Conservation (phyloP, 2,329 filamentous ascomycete species). For the Sarocladiaceae sp. region DNA sequence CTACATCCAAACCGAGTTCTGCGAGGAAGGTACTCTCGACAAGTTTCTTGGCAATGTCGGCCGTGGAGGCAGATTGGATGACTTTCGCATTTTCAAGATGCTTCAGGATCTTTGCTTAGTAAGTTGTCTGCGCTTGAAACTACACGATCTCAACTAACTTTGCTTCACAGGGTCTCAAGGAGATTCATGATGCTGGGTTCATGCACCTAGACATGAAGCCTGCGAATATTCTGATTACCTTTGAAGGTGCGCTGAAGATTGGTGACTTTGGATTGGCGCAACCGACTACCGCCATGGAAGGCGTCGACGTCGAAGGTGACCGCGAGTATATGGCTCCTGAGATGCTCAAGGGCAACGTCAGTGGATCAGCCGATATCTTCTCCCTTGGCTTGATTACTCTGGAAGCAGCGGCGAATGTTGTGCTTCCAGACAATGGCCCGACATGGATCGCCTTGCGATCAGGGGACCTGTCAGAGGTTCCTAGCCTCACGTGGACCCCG, state of each 20-base stretch:
- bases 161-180: constrained; percentile 68
- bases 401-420: constrained; percentile 90
- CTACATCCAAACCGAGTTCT: constrained; percentile 97
- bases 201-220: constrained; percentile 84
- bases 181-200: constrained; percentile 84
- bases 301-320: constrained; percentile 88
- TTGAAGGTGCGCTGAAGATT: constrained; percentile 78
- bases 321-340: constrained; percentile 95
- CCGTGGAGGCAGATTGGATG: constrained; percentile 80
- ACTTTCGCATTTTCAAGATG: constrained; percentile 99
- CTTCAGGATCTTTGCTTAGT: constrained; percentile 80
- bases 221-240: constrained; percentile 77
- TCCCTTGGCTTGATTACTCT: constrained; percentile 91
- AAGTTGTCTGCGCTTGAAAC: too few relatives aligned
- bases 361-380: constrained; percentile 91
- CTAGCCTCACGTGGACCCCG: constrained; percentile 78
- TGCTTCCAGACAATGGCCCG: constrained; percentile 86
- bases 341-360: constrained; percentile 78
- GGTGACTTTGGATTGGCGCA: constrained; percentile 83
- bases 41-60: constrained; percentile 81
- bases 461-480: constrained; percentile 84
- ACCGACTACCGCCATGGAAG: constrained; percentile 67
- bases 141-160: not conserved
- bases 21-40: constrained; percentile 88
- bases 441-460: constrained; percentile 88